Conservation (phyloP, 352 stramenopile species). For the Globisporangium spinosum region DNA sequence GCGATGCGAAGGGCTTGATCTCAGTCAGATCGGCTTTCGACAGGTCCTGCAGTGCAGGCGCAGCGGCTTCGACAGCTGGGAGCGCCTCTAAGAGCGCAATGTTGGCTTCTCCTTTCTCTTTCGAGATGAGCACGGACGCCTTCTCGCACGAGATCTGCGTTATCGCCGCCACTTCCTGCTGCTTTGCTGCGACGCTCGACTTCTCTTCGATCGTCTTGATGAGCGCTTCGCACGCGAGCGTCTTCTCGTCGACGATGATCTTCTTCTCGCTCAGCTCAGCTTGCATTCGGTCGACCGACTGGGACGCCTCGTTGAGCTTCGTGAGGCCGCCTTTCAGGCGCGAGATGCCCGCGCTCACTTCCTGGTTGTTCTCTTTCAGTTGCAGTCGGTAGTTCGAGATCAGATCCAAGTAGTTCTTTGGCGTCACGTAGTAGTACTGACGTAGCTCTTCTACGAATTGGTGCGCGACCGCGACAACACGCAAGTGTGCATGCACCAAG, state of each 20-base stretch:
- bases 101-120: slow-evolving; percentile 92
- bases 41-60: slow-evolving; percentile 90
- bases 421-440: slow-evolving; percentile 95
- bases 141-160: slow-evolving; percentile 91
- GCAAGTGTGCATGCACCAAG: slow-evolving; percentile 90
- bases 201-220: slow-evolving; percentile 95
- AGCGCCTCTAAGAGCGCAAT: slow-evolving; percentile 90
- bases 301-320: slow-evolving; percentile 92
- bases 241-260: slow-evolving; percentile 94
- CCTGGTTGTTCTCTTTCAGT: slow-evolving; percentile 88
- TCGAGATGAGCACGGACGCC: slow-evolving; percentile 87
- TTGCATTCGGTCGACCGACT: slow-evolving; percentile 93
- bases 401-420: slow-evolving; percentile 96
- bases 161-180: slow-evolving; percentile 87
- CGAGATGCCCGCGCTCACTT: slow-evolving; percentile 88
- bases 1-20: slow-evolving; percentile 94
- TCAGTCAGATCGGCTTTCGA: slow-evolving; percentile 95
- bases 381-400: slow-evolving; percentile 92
- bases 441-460: slow-evolving; percentile 90
- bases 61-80: slow-evolving; percentile 92
- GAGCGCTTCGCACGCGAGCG: slow-evolving; percentile 87
- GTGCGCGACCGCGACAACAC: slow-evolving; percentile 87
- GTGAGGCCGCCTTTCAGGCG: slow-evolving; percentile 89
- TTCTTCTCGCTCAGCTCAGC: slow-evolving; percentile 93
- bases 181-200: slow-evolving; percentile 87